A percentile compares a stretch with the other conserved stretches of the same genome.
Conservation (phyloP, 768 basidiomycete species). For the Russula olivacea region DNA sequence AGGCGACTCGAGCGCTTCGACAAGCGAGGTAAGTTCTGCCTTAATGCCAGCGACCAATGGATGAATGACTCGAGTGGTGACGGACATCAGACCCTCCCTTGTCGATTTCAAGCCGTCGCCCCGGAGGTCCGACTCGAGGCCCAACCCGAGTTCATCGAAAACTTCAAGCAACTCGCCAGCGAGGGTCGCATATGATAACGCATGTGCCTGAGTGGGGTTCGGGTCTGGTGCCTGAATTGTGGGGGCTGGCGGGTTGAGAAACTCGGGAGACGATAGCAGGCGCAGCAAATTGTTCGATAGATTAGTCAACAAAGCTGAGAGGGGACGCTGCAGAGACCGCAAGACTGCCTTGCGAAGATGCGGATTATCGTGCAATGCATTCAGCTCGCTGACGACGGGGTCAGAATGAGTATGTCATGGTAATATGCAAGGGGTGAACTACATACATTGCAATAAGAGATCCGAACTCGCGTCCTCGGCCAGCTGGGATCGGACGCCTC, state of each 20-base stretch:
- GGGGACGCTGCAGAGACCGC: slow-evolving; percentile 66
- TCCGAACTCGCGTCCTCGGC: slow-evolving; percentile 64
- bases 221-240: slow-evolving; percentile 46
- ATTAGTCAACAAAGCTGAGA: slow-evolving; percentile 68
- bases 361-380: slow-evolving; percentile 53
- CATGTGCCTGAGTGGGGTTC: slow-evolving; percentile 67
- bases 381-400: slow-evolving; percentile 52
- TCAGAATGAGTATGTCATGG: not conserved
- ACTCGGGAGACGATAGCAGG: slow-evolving; percentile 56
- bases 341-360: slow-evolving; percentile 66
- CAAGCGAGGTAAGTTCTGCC: slow-evolving; percentile 51
- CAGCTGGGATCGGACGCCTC: slow-evolving; percentile 65
- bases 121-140: slow-evolving; percentile 53
- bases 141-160: slow-evolving; percentile 62
- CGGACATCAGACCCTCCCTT: slow-evolving; percentile 63
- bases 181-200: slow-evolving; percentile 60
- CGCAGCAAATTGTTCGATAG: slow-evolving; percentile 63
- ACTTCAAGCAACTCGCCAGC: slow-evolving; percentile 67
- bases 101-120: slow-evolving; percentile 64
- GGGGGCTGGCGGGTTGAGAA: slow-evolving; percentile 47
- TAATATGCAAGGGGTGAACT: not conserved
- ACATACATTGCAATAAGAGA: slow-evolving; percentile 66
- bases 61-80: slow-evolving; percentile 59
- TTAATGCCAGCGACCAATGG: slow-evolving; percentile 60
- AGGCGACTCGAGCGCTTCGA: slow-evolving; percentile 57